Conservation (phyloP, 192 early-diverging fungal genomes). For the Coemansia sp. region DNA sequence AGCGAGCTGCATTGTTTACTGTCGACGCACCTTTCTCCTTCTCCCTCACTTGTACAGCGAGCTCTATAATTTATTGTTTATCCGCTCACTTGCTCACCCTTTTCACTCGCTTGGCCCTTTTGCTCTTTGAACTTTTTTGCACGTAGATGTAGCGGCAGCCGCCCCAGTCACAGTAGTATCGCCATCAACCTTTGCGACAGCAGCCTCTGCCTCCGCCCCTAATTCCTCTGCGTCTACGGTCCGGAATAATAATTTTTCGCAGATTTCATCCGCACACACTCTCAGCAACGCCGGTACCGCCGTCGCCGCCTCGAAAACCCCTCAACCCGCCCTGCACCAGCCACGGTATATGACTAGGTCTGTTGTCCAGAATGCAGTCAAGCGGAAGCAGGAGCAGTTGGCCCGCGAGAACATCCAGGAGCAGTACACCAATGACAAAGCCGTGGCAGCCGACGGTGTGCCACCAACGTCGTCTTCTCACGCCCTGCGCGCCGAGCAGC, state of each 20-base stretch:
- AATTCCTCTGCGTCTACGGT: conserved; percentile 20
- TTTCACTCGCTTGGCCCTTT: too few relatives aligned
- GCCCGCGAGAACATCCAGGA: conserved; percentile 3
- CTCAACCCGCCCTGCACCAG: too few relatives aligned
- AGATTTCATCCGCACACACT: conserved; percentile 8
- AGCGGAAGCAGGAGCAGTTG: conserved; percentile 35
- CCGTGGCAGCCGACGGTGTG: conserved; percentile 5
- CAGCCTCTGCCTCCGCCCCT: conserved; percentile 20
- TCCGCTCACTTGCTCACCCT: too few relatives aligned
- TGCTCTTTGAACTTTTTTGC: too few relatives aligned
- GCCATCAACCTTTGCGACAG: conserved; percentile 7
- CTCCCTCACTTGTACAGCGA: too few relatives aligned
- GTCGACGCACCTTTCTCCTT: too few relatives aligned
- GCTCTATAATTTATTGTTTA: too few relatives aligned
- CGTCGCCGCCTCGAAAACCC: background rate
- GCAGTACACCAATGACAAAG: background rate
- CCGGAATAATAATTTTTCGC: conserved; percentile 11
- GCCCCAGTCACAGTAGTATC: conserved; percentile 17
- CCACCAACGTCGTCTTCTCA: too few relatives aligned
- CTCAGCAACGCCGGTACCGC: conserved; percentile 4
- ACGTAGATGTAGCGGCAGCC: conserved; percentile 3
- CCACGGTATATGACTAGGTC: conserved; percentile 51
- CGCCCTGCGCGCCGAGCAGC: too few relatives aligned
- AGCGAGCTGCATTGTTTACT: too few relatives aligned
- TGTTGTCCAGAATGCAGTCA: conserved; percentile 38